Evolutionary conservation across 768 basidiomycete genomes (phyloP), one percentile per base, ranked within the genome.

Genomic region (Hortiboletus campestris): DNA sequence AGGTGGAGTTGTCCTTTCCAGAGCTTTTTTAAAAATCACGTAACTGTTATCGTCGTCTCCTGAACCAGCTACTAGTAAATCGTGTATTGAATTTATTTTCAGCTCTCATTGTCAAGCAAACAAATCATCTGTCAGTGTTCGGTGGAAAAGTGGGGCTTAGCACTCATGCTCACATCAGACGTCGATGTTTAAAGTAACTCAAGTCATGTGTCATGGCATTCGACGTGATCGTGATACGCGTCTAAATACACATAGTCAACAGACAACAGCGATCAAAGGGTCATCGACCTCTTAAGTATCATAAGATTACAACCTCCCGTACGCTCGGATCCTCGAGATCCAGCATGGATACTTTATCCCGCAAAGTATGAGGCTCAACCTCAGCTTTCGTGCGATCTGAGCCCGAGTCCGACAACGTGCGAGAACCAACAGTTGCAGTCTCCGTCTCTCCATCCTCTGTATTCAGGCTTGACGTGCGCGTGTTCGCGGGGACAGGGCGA

Each of bases 211-310:
- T 10, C 32, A 56, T 20, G 35, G 19, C 47, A 56, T 60, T 57
- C 44, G 36, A 47, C 35, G 28, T 45, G 22, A 40, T 47, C 55
- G 43, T 43, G 40, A 29, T n/a, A 20, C 43, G 34, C 16, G 25
- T 50, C 50, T 69, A 69, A 69, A 59, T 67, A 67, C 10, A 34
- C 51, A 68, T 69, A 65, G 42, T 67, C 65, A 65, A 53, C 34
- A 49, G 42, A 57, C 40, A 49, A 56, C 51, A 47, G 5, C 34
- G 12, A n/a, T 35, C 29, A 34, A 28, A 34, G 38, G 38, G 31
- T 35, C 29, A 47, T 48, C 49, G 34, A 46, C 9, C 36, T 51
- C 53, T 60, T 60, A 39, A 16, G 14, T 20, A 39, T 34, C 29
- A 41, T 6, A 57, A 49, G 42, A 32, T 56, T 54, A 67, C 58